These are phyloP conservation scores for Metschnikowia aberdeeniae DNA, from an alignment of 805 yeast species.

Conservation along the genomic window DNA sequence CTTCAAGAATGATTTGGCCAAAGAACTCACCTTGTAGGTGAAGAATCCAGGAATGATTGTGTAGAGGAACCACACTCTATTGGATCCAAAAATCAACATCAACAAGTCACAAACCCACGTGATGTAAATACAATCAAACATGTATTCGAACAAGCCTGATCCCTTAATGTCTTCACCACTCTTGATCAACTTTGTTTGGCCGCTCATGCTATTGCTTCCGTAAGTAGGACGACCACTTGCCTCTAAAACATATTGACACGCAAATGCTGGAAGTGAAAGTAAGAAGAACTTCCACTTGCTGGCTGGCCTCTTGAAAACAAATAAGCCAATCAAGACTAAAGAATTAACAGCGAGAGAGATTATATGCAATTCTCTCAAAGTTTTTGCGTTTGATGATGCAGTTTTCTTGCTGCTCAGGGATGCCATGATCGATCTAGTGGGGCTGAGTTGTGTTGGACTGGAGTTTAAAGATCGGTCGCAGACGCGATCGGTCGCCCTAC, in stretches of 20 bases:
- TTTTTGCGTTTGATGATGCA: slow-evolving; percentile 38
- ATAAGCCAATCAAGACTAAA: slow-evolving; percentile 11
- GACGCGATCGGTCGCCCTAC: no score
- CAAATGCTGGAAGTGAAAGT: slow-evolving; percentile 35
- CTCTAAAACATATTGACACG: slow-evolving; percentile 52
- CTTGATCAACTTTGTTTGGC: slow-evolving; percentile 33
- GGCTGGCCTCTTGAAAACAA: slow-evolving; percentile 14
- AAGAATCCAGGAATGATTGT: slow-evolving; percentile 52
- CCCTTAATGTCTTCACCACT: slow-evolving; percentile 62
- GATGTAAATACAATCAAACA: slow-evolving; percentile 65
- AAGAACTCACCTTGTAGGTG: slow-evolving; percentile 41
- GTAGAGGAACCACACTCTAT: slow-evolving; percentile 57
- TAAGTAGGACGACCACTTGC: slow-evolving; percentile 57
- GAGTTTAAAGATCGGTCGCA: no score
- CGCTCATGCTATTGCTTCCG: slow-evolving; percentile 32
- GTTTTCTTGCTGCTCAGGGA: slow-evolving; percentile 54
- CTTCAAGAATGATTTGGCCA: slow-evolving; percentile 24
- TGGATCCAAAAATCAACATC: slow-evolving; percentile 50
- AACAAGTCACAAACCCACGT: slow-evolving; percentile 57
- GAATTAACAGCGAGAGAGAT: slow-evolving; percentile 22
- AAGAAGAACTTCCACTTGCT: slow-evolving; percentile 23
- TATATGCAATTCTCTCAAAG: slow-evolving; percentile 37
- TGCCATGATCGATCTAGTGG: slow-evolving; percentile 40
- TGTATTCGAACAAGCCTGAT: slow-evolving; percentile 64
- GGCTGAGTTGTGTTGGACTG: neutral